Evolutionary conservation across 2,329 filamentous ascomycete species (phyloP).

Genomic region (Fusarium liriodendri): DNA sequence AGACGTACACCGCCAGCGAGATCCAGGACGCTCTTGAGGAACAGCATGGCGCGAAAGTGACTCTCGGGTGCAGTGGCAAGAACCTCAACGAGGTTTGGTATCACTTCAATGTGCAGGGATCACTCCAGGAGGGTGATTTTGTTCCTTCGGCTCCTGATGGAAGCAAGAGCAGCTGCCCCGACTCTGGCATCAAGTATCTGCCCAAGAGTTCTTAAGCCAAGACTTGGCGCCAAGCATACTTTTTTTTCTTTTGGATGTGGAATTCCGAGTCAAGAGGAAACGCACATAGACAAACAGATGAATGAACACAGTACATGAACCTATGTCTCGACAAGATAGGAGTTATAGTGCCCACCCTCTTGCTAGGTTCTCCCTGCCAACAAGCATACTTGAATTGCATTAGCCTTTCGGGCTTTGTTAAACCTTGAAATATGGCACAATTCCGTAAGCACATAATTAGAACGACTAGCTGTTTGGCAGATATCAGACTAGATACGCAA

Average conservation of each 20-base stretch:
- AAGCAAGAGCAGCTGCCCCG: conserved; percentile 67
- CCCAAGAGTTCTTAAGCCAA: conserved; percentile 34
- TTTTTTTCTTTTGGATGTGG: too few relatives aligned
- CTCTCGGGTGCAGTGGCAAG: conserved; percentile 65
- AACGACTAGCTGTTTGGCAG: not conserved
- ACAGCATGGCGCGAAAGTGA: conserved; percentile 64
- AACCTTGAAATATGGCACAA: too few relatives aligned
- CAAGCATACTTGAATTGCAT: not conserved
- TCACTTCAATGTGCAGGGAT: conserved; percentile 71
- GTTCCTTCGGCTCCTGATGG: conserved; percentile 66
- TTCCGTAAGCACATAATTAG: not conserved
- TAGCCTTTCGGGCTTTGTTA: not conserved
- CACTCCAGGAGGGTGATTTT: conserved; percentile 70
- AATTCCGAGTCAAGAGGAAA: not conserved
- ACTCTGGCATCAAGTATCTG: conserved; percentile 44
- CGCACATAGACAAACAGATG: not conserved
- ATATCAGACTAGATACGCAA: not conserved
- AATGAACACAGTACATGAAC: not conserved
- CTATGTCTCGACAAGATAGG: not conserved
- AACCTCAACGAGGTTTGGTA: conserved; percentile 69
- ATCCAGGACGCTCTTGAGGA: conserved; percentile 70
- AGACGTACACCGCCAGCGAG: conserved; percentile 68
- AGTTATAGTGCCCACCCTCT: not conserved
- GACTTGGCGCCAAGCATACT: not conserved
- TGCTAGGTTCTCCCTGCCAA: not conserved